Percentiles rank a stretch among this genome's conserved stretches.
Conservation (phyloP, 2,329 filamentous ascomycete genomes). For the Arthroderma sp. region DNA sequence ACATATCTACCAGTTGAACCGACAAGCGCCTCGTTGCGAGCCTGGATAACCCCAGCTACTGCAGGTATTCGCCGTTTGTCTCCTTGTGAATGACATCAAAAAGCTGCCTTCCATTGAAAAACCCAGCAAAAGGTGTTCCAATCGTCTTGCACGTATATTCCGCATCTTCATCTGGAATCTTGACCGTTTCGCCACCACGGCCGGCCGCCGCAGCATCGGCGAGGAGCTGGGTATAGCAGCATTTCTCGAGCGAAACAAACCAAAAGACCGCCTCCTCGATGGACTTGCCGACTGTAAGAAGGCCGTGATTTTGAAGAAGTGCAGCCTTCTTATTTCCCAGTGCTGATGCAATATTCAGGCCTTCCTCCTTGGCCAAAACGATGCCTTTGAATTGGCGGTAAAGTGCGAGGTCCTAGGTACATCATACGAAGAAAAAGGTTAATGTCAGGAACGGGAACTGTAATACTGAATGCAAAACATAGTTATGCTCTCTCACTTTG, state of each 20-base stretch:
- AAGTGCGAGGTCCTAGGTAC: conserved; percentile 34
- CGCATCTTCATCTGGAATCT: conserved; percentile 56
- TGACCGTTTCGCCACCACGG: conserved; percentile 49
- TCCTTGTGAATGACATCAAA: conserved; percentile 58
- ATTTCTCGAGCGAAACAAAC: conserved; percentile 42
- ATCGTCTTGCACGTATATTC: conserved; percentile 53
- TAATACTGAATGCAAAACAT: not conserved
- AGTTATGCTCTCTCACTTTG: conserved; percentile 18
- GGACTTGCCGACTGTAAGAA: conserved; percentile 37
- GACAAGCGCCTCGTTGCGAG: too few relatives aligned
- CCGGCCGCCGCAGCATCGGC: conserved; percentile 42
- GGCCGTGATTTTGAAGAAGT: conserved; percentile 41
- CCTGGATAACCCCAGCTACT: conserved; percentile 16
- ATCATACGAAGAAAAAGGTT: too few relatives aligned
- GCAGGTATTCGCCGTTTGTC: conserved; percentile 42
- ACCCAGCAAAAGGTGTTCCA: conserved; percentile 49
- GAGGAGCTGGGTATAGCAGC: conserved; percentile 40
- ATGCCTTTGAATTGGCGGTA: conserved; percentile 42
- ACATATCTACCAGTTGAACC: too few relatives aligned
- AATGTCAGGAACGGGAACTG: not conserved
- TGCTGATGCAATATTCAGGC: conserved; percentile 37
- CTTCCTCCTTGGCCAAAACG: conserved; percentile 40
- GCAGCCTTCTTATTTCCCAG: conserved; percentile 40
- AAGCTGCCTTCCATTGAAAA: conserved; percentile 57
- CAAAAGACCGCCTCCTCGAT: conserved; percentile 42